Evolutionary conservation across 306 rosid species (phyloP), one percentile per base, ranked within the genome.

Genomic region (Inga oerstediana): DNA sequence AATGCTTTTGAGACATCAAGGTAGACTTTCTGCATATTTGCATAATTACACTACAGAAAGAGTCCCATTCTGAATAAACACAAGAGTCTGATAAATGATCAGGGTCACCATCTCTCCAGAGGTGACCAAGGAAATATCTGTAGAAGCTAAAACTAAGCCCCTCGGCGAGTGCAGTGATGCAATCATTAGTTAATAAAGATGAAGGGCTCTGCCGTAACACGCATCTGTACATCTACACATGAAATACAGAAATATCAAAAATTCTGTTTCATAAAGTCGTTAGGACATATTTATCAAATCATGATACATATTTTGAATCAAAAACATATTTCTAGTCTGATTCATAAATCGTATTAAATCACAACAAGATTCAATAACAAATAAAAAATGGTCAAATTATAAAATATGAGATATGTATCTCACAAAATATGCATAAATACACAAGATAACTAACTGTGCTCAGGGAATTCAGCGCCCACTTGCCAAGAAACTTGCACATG

Each of bases 81-180:
- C 86, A 83, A 75, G 91, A 79, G 77, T 90, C 90, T 74, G 93
- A 82, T 61, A 85, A 81, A 84, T 85, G 86, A 62, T 88, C 87
- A 52, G 91, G 88, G 69, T 91, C 90, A 27, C 93, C 92, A 88
- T 93, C 94, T 83, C 86, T 92, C 99, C 99, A 96, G 79, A 96
- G 90, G 82, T 87, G 94, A 87, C 96, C 89, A 78, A 93, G 94
- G 85, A 96, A 87, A 84, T 96, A 91, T 80, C 86, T 73, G 74
- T 90, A 93, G 87, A 91, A 91, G 79, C 85, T 86, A 80, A 94
- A 85, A 82, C 80, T 84, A 73, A 95, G 92, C 81, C 98, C 97
- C 89, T 91, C 94, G 44, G 99, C 93, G 90, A 95, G 92, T 64
- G 97, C 97, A 77, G 97, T 82, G 71, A 93, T 86, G 88, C 99